phyloP scores from a whole-genome alignment of 2,329 filamentous ascomycete species.

The Ophioceras dolichostomum region DNA sequence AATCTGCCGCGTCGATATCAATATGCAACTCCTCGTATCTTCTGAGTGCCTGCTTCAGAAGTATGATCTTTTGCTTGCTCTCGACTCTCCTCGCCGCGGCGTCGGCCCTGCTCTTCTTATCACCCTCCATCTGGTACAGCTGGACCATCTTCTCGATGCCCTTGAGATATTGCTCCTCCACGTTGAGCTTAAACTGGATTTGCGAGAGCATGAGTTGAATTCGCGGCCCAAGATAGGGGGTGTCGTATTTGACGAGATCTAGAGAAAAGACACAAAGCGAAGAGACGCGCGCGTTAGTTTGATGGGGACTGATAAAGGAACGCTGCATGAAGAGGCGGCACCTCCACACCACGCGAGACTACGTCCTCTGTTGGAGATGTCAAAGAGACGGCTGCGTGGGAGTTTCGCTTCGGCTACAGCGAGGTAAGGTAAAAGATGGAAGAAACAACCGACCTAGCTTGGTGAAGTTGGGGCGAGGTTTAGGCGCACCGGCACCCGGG shows the following conservation, averaged over 20 bases:
- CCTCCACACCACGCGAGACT: no score
- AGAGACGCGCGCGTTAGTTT: background rate
- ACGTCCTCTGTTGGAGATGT: no score
- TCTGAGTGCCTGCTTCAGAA: conserved; percentile 90
- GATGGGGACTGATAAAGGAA: background rate
- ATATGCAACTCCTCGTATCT: conserved; percentile 96
- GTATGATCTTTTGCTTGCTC: conserved; percentile 94
- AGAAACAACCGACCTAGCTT: conserved; percentile 67
- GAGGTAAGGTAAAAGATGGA: no score
- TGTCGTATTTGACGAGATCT: conserved; percentile 99
- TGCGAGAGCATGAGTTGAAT: conserved; percentile 99
- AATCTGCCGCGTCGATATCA: conserved; percentile 71
- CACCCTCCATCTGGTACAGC: conserved; percentile 92
- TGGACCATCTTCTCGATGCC: conserved; percentile 99
- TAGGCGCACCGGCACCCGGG: conserved; percentile 55
- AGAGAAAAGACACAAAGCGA: background rate
- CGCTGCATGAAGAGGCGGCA: no score
- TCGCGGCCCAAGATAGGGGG: conserved; percentile 83
- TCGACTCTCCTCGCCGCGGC: conserved; percentile 82
- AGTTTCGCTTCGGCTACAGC: no score
- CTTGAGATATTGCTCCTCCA: conserved; percentile 97
- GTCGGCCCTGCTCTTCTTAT: conserved; percentile 89
- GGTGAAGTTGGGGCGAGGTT: conserved; percentile 79
- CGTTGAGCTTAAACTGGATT: conserved; percentile 95
- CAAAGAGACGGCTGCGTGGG: no score